Conservation (phyloP, 2,329 filamentous ascomycete genomes). For the Polychaeton citri region DNA sequence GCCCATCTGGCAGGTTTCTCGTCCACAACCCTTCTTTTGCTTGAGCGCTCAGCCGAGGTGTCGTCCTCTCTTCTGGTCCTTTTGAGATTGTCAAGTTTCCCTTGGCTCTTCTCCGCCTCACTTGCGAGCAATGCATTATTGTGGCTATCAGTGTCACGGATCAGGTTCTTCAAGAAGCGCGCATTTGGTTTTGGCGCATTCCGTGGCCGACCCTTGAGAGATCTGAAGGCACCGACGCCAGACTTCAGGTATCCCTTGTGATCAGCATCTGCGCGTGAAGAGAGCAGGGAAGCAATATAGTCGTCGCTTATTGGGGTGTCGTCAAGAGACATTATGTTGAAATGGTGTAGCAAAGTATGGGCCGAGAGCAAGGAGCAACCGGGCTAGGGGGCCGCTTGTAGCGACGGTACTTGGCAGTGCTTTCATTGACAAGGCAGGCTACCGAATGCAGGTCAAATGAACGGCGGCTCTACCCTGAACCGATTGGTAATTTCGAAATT, state of each 20-base stretch:
- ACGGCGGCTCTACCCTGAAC: too few species aligned
- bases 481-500: too few species aligned
- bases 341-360: too few species aligned
- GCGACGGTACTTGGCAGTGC: too few species aligned
- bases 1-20: constrained; percentile 11
- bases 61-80: constrained; percentile 4
- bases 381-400: too few species aligned
- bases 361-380: too few species aligned
- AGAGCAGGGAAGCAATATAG: not conserved
- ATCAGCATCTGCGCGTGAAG: not conserved
- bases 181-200: constrained; percentile 75
- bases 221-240: constrained; percentile 29
- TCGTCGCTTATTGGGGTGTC: not conserved
- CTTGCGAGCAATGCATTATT: constrained; percentile 77
- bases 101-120: constrained; percentile 66
- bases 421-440: too few species aligned
- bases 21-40: constrained; percentile 1
- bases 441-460: too few species aligned
- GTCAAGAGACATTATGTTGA: not conserved
- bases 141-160: constrained; percentile 76
- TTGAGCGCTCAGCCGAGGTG: constrained; percentile 1
- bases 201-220: constrained; percentile 36
- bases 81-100: constrained; percentile 49
- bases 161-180: constrained; percentile 73
- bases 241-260: not conserved